Base-by-base conservation (phyloP, 352 stramenopile genomes). In the Phytophthora constricta region DNA sequence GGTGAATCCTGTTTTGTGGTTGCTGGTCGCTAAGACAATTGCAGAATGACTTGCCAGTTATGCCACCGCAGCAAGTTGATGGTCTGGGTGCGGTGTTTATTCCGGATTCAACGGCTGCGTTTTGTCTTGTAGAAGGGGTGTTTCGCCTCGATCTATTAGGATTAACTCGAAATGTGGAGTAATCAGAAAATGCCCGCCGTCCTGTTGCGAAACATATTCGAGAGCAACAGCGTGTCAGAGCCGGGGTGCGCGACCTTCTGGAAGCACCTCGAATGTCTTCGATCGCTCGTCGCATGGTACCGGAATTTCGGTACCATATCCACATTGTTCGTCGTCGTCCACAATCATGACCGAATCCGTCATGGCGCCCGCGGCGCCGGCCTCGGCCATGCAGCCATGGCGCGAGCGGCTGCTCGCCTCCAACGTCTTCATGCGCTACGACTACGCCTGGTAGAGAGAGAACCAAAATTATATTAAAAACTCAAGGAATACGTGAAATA, bases 351-450 rank as follows among this genome's bases (percentile, higher is more conserved):
- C 28, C 7, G 49, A 59, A 11, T 14, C 45, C 33, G 53, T 11
- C 25, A n/a, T n/a, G n/a, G 50, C 52, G 26, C 68, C 58, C 0
- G 48, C 46, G 22, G 72, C 63, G 23, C 62, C 68, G n/a, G 55
- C 62, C 39, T 62, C 74, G 3, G 74, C 64, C 37, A 42, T 73
- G 31, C 56, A 60, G 70, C 67, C 61, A 4, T 76, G 68, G 66
- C 84, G 84, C 49, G 72, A 84, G 69, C 82, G 76, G 17, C 75
- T 92, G 25, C 31, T 84, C 25, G 66, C 61, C 27, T 63, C 82
- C 23, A 75, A 79, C 11, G 73, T 93, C 55, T 78, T 87, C 57
- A 96, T 96, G 86, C 84, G 87, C 54, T 92, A 96, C 55, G 87
- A 96, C 58, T 96, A 96, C 58, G 87, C 87, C 1, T 96, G 87